These are phyloP conservation scores for Chenopodium formosanum DNA, from an alignment of 148 eudicot species.

Conservation along the genomic window DNA sequence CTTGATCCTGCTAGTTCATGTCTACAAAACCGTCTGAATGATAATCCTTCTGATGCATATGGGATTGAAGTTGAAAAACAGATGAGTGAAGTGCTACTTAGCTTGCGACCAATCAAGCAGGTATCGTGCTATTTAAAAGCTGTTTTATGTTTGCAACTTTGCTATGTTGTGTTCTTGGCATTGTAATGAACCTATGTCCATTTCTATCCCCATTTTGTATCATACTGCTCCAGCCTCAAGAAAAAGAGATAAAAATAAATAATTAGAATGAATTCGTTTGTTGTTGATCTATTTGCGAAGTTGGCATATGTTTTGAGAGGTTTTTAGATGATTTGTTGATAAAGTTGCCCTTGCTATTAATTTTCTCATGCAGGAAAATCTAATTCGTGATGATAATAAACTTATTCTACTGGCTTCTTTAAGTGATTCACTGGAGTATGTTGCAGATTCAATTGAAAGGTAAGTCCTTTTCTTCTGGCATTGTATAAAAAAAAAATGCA, in stretches of 20 bases:
- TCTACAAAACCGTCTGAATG: conserved; percentile 52
- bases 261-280: not conserved
- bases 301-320: not conserved
- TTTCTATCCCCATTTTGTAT: not conserved
- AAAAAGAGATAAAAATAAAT: not conserved
- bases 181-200: not conserved
- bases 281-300: conserved; percentile 6
- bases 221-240: not conserved
- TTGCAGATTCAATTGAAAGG: conserved; percentile 98
- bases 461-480: conserved; percentile 27
- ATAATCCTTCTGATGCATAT: conserved; percentile 60
- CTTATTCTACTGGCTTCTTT: conserved; percentile 86
- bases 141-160: not conserved
- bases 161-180: not conserved
- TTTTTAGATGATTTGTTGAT: not conserved
- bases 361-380: conserved; percentile 66
- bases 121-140: conserved; percentile 33
- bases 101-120: conserved; percentile 93
- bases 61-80: conserved; percentile 62
- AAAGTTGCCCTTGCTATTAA: conserved; percentile 1
- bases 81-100: conserved; percentile 72
- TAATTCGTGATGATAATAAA: conserved; percentile 94
- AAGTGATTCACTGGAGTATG: conserved; percentile 98
- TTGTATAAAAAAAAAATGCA: not conserved
- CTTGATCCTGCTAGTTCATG: conserved; percentile 88